Conservation (phyloP, 306 rosid genomes). For the Elaeagnus macrophylla region DNA sequence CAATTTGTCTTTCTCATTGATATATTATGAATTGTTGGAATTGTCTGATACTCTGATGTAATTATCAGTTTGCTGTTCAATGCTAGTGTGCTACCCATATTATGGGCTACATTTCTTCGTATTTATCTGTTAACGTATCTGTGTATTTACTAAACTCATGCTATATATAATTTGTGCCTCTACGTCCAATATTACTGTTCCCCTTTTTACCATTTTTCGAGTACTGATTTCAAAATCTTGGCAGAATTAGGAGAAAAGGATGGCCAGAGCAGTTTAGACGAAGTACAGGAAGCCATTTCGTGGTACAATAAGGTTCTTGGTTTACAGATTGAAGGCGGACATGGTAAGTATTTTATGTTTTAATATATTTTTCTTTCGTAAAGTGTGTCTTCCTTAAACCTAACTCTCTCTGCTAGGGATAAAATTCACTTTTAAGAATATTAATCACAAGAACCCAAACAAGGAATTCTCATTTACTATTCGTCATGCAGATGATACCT, state of each 20-base stretch:
- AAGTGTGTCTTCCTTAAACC: slow-evolving; percentile 15
- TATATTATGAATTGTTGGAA: too few species aligned
- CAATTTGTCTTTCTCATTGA: too few species aligned
- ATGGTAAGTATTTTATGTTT: slow-evolving; percentile 44
- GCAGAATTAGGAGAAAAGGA: slow-evolving; percentile 44
- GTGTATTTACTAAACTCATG: too few species aligned
- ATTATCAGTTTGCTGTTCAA: too few species aligned
- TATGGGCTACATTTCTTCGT: too few species aligned
- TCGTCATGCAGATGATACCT: slow-evolving; percentile 50
- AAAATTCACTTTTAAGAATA: slow-evolving; percentile 68
- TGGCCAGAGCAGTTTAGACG: slow-evolving; percentile 31
- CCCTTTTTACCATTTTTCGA: slow-evolving; percentile 1
- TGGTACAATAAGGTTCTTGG: slow-evolving; percentile 86
- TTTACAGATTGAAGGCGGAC: slow-evolving; percentile 73
- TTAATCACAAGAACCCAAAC: slow-evolving; percentile 35
- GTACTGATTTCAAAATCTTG: slow-evolving; percentile 10
- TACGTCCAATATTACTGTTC: neutral
- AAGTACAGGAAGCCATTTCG: slow-evolving; percentile 50
- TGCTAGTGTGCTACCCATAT: too few species aligned
- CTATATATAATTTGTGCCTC: too few species aligned
- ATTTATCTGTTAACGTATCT: too few species aligned
- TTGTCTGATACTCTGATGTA: too few species aligned
- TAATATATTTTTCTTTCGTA: slow-evolving; percentile 3
- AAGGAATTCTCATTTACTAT: slow-evolving; percentile 60
- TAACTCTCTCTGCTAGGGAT: slow-evolving; percentile 42